These are phyloP conservation scores for Calocera viscosa DNA, from an alignment of 768 basidiomycete genomes.

Conservation along the genomic window DNA sequence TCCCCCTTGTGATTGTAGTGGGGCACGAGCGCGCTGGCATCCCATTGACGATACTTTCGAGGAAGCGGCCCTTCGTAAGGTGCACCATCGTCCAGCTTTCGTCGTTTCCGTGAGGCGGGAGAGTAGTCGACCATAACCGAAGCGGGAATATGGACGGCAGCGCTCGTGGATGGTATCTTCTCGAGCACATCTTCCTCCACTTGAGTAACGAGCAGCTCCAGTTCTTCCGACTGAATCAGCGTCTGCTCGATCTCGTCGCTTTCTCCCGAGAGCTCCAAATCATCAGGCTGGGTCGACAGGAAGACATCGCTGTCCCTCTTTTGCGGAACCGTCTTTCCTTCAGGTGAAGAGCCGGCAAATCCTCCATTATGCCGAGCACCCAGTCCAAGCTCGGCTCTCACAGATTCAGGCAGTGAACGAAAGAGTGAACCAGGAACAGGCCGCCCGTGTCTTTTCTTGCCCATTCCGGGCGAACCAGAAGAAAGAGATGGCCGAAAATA, in stretches of 20 bases:
- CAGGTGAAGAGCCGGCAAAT: background rate
- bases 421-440: background rate
- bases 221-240: background rate
- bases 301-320: background rate
- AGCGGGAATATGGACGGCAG: background rate
- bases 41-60: background rate
- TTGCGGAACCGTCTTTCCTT: background rate
- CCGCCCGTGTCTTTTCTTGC: background rate
- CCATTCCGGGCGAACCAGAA: background rate
- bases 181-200: background rate
- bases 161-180: background rate
- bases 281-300: conserved; percentile 5
- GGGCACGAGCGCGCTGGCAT: conserved; percentile 1
- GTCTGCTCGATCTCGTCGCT: background rate
- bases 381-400: background rate
- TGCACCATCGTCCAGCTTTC: background rate
- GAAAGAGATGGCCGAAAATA: background rate
- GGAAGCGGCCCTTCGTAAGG: background rate
- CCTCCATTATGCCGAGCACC: background rate
- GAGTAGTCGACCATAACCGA: background rate
- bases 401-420: background rate
- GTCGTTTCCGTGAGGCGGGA: background rate
- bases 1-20: background rate
- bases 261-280: background rate
- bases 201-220: background rate